These are phyloP conservation scores for Ogataea populi-albae DNA, from an alignment of 805 yeast species.

Conservation along the genomic window DNA sequence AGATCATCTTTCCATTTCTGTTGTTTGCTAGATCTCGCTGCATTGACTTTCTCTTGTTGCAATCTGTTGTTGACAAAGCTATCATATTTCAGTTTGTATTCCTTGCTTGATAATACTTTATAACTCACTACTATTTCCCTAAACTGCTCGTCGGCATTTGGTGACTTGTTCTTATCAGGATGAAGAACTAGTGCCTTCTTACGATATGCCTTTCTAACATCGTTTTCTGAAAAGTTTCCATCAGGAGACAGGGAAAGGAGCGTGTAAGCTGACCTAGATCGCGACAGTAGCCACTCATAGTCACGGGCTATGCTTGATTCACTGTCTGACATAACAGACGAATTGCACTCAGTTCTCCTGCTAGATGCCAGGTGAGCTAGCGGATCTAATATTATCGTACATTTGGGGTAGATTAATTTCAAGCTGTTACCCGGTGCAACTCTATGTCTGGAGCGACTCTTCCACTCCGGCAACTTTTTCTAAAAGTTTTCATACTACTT, in stretches of 20 bases:
- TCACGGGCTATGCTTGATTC: constrained; percentile 8
- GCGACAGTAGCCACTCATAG: constrained; percentile 20
- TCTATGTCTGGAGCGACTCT: no score
- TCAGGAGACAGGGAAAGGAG: constrained; percentile 8
- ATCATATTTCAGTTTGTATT: constrained; percentile 23
- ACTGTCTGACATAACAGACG: no score
- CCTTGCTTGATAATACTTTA: constrained; percentile 18
- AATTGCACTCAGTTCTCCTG: no score
- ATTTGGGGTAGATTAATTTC: no score
- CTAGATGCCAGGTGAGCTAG: no score
- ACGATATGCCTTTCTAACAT: constrained; percentile 30
- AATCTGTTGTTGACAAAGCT: constrained; percentile 7
- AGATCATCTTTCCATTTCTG: constrained; percentile 28
- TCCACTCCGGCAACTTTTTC: no score
- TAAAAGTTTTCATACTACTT: no score
- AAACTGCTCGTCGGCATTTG: constrained; percentile 28
- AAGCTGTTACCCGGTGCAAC: no score
- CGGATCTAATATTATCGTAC: no score
- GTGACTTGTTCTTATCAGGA: constrained; percentile 35
- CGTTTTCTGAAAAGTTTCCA: constrained; percentile 1
- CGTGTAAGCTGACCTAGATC: constrained; percentile 17
- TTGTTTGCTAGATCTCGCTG: constrained; percentile 11
- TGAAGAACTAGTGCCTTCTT: constrained; percentile 31
- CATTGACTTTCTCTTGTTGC: constrained; percentile 1
- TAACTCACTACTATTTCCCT: constrained; percentile 30